phyloP scores from a whole-genome alignment of 163 green algal genomes.

The Picocystis sp. region DNA sequence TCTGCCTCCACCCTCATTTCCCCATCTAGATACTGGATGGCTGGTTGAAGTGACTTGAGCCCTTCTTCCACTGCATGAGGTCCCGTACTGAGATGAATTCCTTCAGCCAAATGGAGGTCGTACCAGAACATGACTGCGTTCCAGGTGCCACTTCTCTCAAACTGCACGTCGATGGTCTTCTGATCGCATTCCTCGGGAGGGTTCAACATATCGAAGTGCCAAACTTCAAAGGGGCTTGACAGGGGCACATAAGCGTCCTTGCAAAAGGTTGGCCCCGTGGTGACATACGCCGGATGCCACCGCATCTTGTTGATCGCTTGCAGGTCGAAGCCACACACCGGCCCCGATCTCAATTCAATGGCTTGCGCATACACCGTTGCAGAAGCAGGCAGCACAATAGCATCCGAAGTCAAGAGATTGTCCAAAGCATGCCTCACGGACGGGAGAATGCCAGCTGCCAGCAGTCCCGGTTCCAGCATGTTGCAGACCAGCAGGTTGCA shows the following conservation, averaged over 20 bases:
- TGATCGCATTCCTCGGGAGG: constrained; percentile 28
- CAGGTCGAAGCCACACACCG: constrained; percentile 42
- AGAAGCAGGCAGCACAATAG: constrained; percentile 40
- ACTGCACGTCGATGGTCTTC: constrained; percentile 39
- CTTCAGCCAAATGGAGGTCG: constrained; percentile 37
- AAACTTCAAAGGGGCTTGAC: constrained; percentile 25
- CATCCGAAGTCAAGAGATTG: constrained; percentile 25
- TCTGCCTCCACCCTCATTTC: constrained; percentile 32
- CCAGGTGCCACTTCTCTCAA: constrained; percentile 28
- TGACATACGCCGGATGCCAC: constrained; percentile 31
- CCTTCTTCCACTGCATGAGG: constrained; percentile 20
- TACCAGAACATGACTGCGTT: constrained; percentile 63
- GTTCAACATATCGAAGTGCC: constrained; percentile 48
- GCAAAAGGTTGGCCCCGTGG: constrained; percentile 18
- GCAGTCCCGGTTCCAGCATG: constrained; percentile 55
- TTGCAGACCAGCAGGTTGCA: constrained; percentile 60
- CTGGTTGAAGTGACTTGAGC: constrained; percentile 31
- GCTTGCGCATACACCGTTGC: constrained; percentile 53
- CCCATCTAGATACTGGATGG: constrained; percentile 52
- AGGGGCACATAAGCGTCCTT: constrained; percentile 23
- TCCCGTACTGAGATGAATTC: constrained; percentile 29
- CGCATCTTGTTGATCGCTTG: constrained; percentile 33
- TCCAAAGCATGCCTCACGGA: constrained; percentile 34
- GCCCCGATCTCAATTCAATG: constrained; percentile 27
- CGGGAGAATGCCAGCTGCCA: constrained; percentile 51